Percentiles rank a stretch among this genome's conserved stretches.
These are phyloP conservation scores for Rhododendron ferrugineum DNA, from an alignment of 148 eudicot genomes.

Conservation along the genomic window DNA sequence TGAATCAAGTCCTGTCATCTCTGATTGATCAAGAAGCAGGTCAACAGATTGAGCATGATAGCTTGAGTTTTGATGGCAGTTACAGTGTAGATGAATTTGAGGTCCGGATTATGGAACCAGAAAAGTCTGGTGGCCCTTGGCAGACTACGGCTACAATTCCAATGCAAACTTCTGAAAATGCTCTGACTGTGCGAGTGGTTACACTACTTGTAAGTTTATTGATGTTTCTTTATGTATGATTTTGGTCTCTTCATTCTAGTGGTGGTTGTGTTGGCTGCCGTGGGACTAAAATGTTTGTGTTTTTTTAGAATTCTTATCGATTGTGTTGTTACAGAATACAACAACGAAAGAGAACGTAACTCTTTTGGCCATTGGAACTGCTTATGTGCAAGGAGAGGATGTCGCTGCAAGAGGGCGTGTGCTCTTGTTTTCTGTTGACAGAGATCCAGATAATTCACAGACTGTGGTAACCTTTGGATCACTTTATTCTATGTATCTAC, in stretches of 20 bases:
- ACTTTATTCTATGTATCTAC: not conserved
- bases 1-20: slow-evolving; percentile 92
- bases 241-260: slow-evolving; percentile 5
- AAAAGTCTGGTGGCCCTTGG: slow-evolving; percentile 87
- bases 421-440: slow-evolving; percentile 76
- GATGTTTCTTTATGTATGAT: not conserved
- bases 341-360: slow-evolving; percentile 82
- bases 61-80: slow-evolving; percentile 58
- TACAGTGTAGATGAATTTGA: slow-evolving; percentile 90
- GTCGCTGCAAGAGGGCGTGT: slow-evolving; percentile 98
- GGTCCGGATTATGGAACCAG: slow-evolving; percentile 87
- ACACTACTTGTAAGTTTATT: slow-evolving; percentile 63
- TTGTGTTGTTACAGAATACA: slow-evolving; percentile 53
- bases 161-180: slow-evolving; percentile 96
- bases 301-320: slow-evolving; percentile 8
- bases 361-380: slow-evolving; percentile 92
- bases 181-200: slow-evolving; percentile 87
- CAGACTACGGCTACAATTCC: slow-evolving; percentile 87
- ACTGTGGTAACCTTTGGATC: slow-evolving; percentile 35
- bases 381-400: slow-evolving; percentile 98
- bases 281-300: not conserved
- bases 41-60: slow-evolving; percentile 77
- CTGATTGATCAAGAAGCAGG: slow-evolving; percentile 85
- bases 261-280: not conserved
- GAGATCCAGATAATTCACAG: slow-evolving; percentile 55